These are phyloP conservation scores for Leptosphaerulina australis DNA, from an alignment of 2,329 filamentous ascomycete genomes.

Conservation along the genomic window DNA sequence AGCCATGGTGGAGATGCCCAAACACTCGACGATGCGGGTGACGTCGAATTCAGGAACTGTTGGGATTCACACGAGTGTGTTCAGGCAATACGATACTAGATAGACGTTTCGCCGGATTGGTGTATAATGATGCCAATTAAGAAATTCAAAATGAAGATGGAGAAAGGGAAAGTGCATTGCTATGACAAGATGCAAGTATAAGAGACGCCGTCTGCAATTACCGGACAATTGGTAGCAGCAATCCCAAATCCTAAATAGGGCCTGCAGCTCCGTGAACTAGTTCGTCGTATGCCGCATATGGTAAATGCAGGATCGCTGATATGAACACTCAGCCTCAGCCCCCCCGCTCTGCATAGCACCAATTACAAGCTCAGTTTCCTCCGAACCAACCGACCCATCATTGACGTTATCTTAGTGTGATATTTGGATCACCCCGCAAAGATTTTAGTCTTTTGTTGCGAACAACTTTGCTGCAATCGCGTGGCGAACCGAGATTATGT, in stretches of 20 bases:
- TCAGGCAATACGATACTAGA: background rate
- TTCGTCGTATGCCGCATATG: constrained; percentile 21
- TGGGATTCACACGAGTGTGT: background rate
- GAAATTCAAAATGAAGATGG: background rate
- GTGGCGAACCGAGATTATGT: constrained; percentile 2
- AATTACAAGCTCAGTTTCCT: background rate
- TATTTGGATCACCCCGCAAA: constrained; percentile 2
- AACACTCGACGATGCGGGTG: background rate
- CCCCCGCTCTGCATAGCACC: constrained; percentile 21
- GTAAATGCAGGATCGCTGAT: constrained; percentile 23
- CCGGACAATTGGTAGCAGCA: constrained; percentile 5
- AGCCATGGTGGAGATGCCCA: constrained; percentile 14
- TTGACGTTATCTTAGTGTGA: background rate
- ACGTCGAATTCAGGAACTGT: background rate
- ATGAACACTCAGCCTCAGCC: constrained; percentile 28
- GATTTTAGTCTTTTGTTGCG: background rate
- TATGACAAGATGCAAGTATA: background rate
- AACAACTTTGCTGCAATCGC: background rate
- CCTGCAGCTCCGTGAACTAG: constrained; percentile 15
- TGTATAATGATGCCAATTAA: background rate
- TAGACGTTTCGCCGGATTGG: background rate
- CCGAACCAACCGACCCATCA: background rate
- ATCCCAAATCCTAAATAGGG: constrained; percentile 5
- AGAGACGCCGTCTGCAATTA: background rate
- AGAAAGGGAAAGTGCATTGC: background rate